Evolutionary conservation across 148 eudicot genomes (phyloP).

Genomic region (Persicaria maculosa): DNA sequence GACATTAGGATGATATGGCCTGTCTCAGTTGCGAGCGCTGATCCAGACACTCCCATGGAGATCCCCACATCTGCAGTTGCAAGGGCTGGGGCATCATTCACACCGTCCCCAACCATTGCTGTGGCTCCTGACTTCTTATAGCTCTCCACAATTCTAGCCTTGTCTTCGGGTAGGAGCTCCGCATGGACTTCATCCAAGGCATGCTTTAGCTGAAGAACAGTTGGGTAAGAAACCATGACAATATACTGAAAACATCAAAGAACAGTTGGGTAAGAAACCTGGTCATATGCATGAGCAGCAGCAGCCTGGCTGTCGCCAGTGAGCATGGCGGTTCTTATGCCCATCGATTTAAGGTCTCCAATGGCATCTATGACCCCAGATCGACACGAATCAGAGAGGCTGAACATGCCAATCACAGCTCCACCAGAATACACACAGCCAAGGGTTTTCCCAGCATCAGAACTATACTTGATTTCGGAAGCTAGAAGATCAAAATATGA

Average conservation of each 20-base stretch:
- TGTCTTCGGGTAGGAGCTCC: constrained; percentile 75
- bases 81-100: constrained; percentile 88
- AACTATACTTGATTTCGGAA: constrained; percentile 27
- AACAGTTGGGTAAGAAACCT: constrained; percentile 27
- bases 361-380: constrained; percentile 74
- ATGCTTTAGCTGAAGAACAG: constrained; percentile 45
- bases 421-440: constrained; percentile 57
- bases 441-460: constrained; percentile 46
- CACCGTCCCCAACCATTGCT: constrained; percentile 94
- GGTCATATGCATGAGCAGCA: constrained; percentile 64
- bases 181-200: constrained; percentile 57
- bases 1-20: constrained; percentile 85
- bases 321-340: constrained; percentile 71
- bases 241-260: neutral
- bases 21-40: constrained; percentile 84
- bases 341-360: constrained; percentile 59
- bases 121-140: constrained; percentile 48
- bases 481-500: constrained; percentile 22
- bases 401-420: constrained; percentile 50
- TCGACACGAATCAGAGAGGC: constrained; percentile 71
- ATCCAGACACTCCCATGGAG: constrained; percentile 93
- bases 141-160: constrained; percentile 48
- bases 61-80: constrained; percentile 88
- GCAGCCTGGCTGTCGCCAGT: constrained; percentile 76
- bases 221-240: neutral